These are phyloP conservation scores for Brassica rapa DNA, from an alignment of 345 rosid genomes.

Conservation along the genomic window DNA sequence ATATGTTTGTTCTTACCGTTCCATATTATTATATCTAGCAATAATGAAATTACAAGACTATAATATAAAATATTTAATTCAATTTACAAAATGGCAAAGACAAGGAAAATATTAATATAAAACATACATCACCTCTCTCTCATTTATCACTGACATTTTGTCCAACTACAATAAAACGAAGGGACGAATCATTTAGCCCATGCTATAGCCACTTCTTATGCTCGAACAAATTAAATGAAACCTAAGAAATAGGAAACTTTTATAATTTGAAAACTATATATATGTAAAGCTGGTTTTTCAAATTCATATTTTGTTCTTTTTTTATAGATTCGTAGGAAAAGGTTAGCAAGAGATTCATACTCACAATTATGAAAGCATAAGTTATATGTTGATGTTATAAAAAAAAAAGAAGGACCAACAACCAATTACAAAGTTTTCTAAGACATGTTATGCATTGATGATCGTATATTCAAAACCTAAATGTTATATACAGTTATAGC, in stretches of 20 bases:
- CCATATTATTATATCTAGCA: constrained; percentile 1
- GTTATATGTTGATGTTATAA: background rate
- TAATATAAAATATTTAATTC: background rate
- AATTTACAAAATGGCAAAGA: constrained; percentile 30
- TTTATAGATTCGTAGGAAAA: background rate
- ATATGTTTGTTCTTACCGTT: constrained; percentile 9
- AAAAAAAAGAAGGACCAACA: background rate
- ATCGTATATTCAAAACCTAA: background rate
- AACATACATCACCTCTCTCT: constrained; percentile 38
- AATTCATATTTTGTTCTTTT: background rate
- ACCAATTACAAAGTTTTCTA: background rate
- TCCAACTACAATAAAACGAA: constrained; percentile 47
- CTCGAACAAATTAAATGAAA: constrained; percentile 22
- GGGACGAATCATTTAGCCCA: constrained; percentile 30
- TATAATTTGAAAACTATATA: background rate
- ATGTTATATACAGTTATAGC: background rate
- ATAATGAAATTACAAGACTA: constrained; percentile 1
- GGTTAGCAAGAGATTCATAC: background rate
- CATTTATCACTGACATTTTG: constrained; percentile 45
- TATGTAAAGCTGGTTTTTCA: background rate
- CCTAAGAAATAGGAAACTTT: constrained; percentile 1
- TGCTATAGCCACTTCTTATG: constrained; percentile 38
- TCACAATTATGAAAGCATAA: background rate
- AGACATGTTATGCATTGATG: background rate
- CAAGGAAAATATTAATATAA: constrained; percentile 30